Conservation (phyloP, 805 yeast genomes). For the Kregervanrija fluxuum region DNA sequence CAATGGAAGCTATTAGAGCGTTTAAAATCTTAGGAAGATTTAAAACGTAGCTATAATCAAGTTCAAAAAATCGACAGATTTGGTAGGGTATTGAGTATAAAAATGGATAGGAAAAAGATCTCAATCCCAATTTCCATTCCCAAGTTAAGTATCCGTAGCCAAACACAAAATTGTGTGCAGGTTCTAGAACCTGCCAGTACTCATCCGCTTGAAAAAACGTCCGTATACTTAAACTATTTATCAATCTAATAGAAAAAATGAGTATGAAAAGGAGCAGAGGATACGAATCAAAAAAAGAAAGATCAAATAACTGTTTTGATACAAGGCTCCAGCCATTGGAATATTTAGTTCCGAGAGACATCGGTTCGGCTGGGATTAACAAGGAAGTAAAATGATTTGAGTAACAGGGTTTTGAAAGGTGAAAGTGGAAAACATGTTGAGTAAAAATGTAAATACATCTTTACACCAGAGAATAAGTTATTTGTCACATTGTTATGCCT, state of each 20-base stretch:
- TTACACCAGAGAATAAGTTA: no score
- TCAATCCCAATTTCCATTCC: slow-evolving; percentile 80
- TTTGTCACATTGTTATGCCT: no score
- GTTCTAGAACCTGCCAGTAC: slow-evolving; percentile 87
- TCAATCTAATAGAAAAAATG: slow-evolving; percentile 38
- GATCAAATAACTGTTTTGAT: no score
- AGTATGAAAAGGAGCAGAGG: neutral
- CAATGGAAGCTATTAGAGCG: slow-evolving; percentile 61
- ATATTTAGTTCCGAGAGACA: no score
- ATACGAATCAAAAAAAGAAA: no score
- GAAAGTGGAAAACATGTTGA: no score
- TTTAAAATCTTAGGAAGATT: slow-evolving; percentile 60
- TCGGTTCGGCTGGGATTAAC: no score
- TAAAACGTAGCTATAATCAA: slow-evolving; percentile 36
- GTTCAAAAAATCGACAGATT: slow-evolving; percentile 24
- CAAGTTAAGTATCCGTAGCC: slow-evolving; percentile 85
- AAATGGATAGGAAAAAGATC: slow-evolving; percentile 78
- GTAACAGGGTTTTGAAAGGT: no score
- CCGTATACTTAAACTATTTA: slow-evolving; percentile 54
- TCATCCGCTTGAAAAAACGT: slow-evolving; percentile 97
- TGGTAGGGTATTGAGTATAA: slow-evolving; percentile 47
- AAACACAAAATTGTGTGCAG: slow-evolving; percentile 70
- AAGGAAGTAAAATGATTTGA: no score
- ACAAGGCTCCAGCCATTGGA: no score
- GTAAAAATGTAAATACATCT: no score